These are phyloP conservation scores for Corylus americana DNA, from an alignment of 306 rosid species.

Conservation along the genomic window DNA sequence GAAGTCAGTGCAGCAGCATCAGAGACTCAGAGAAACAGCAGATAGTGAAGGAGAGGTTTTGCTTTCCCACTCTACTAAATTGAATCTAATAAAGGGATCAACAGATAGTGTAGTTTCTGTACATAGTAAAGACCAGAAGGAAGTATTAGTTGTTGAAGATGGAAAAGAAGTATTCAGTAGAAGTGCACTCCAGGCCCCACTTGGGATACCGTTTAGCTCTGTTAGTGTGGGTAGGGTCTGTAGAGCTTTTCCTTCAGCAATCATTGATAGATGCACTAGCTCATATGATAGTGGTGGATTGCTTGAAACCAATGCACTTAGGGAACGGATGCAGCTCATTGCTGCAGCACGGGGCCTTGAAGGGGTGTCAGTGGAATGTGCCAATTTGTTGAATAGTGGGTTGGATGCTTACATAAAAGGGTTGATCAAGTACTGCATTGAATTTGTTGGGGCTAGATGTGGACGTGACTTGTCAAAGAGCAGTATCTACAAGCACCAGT, in stretches of 20 bases:
- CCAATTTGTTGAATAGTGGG: slow-evolving; percentile 60
- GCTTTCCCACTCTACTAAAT: slow-evolving; percentile 47
- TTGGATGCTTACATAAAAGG: slow-evolving; percentile 81
- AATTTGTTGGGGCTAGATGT: slow-evolving; percentile 72
- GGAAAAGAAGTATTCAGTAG: slow-evolving; percentile 56
- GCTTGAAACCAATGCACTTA: slow-evolving; percentile 63
- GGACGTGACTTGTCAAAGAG: slow-evolving; percentile 43
- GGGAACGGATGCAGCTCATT: slow-evolving; percentile 88
- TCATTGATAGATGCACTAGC: slow-evolving; percentile 51
- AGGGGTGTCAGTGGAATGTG: slow-evolving; percentile 79
- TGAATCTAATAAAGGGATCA: slow-evolving; percentile 38
- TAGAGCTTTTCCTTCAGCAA: slow-evolving; percentile 56
- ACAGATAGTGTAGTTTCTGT: slow-evolving; percentile 5
- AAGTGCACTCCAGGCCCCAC: slow-evolving; percentile 74
- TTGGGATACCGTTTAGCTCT: slow-evolving; percentile 79
- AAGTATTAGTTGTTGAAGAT: slow-evolving; percentile 50
- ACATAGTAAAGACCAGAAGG: slow-evolving; percentile 46
- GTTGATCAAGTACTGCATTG: slow-evolving; percentile 76
- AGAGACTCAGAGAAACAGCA: slow-evolving; percentile 26
- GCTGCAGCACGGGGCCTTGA: slow-evolving; percentile 80
- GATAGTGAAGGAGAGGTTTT: slow-evolving; percentile 52
- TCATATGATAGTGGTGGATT: slow-evolving; percentile 65
- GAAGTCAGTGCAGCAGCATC: slow-evolving; percentile 71
- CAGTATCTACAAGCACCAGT: slow-evolving; percentile 60
- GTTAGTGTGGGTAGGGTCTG: slow-evolving; percentile 87